Evolutionary conservation across 768 basidiomycete species (phyloP), one percentile per base, ranked within the genome.

Genomic region (Lactarius tabidus): DNA sequence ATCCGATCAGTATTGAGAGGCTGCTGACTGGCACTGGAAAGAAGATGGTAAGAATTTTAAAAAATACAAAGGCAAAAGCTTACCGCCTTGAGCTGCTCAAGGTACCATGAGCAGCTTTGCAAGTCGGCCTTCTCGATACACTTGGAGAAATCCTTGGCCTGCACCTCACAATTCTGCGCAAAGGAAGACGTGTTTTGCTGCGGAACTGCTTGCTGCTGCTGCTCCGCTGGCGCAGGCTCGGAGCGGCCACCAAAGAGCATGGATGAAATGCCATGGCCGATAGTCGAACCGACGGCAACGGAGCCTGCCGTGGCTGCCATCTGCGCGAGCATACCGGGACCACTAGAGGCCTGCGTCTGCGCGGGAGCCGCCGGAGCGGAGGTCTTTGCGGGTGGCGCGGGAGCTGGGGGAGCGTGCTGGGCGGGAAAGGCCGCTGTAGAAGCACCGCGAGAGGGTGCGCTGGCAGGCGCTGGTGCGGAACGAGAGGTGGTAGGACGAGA

Each of bases 241-340:
- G 79, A 77, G 41, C 75, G 75, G 64, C 90, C 86, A 55, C 93
- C 94, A 70, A 95, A 96, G 66, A 95, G 84, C 91, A 95, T 93
- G 75, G 76, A 83, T 48, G 91, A 93, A 68, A 96, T 73, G n/a
- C 93, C 93, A 73, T 96, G 93, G 53, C 93, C 93, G 68, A 96
- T 84, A 62, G 87, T 88, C 9, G 91, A 93, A 29, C 93, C 94
- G 57, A 92, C 79, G 6, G 93, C 94, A 57, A 95, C 93, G 63
- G 90, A 91, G 67, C 93, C 93, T 31, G 93, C 93, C 7, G 93
- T 93, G 6, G 91, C 89, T 60, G 92, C 92, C 90, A 94, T 93
- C 72, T 91, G 89, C 0, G 85, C 81, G 20, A 94, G 62, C 82
- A 94, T 79, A 17, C 92, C 91, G 1, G 92, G 91, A n/a, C 69